Percentiles rank a stretch among this genome's conserved stretches.
Evolutionary conservation across 371 early-diverging fungal genomes (phyloP).

Genomic region (Conidiobolus incongruus): DNA sequence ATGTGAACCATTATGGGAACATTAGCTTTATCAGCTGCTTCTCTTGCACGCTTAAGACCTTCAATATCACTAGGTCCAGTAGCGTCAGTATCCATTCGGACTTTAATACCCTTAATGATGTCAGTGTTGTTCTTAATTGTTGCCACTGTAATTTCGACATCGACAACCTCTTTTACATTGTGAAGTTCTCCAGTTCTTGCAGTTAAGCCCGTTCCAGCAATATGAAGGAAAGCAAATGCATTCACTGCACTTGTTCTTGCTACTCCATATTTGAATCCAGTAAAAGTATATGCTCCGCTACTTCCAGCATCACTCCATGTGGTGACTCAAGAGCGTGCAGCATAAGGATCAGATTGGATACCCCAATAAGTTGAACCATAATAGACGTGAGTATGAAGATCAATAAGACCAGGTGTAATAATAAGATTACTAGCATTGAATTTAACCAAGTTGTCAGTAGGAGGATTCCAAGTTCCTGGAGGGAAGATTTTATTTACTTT

Average conservation of each 20-base stretch:
- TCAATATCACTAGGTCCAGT: slow-evolving; percentile 5
- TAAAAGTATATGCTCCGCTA: slow-evolving; percentile 8
- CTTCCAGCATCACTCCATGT: slow-evolving; percentile 11
- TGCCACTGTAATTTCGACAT: slow-evolving; percentile 6
- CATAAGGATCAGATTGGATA: slow-evolving; percentile 8
- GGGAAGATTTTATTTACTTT: too few relatives aligned
- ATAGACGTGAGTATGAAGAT: slow-evolving; percentile 9
- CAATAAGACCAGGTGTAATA: slow-evolving; percentile 10
- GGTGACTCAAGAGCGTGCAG: slow-evolving; percentile 8
- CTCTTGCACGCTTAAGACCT: slow-evolving; percentile 7
- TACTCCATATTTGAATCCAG: slow-evolving; percentile 6
- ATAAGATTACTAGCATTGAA: too few relatives aligned
- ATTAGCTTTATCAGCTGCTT: slow-evolving; percentile 6
- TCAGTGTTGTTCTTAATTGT: slow-evolving; percentile 6
- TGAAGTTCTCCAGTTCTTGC: slow-evolving; percentile 7
- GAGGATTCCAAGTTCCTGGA: too few relatives aligned
- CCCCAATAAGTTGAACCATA: slow-evolving; percentile 11
- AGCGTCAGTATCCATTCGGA: slow-evolving; percentile 8
- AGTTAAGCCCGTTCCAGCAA: slow-evolving; percentile 6
- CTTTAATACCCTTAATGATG: slow-evolving; percentile 10
- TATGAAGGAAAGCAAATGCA: slow-evolving; percentile 6
- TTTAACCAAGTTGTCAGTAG: too few relatives aligned
- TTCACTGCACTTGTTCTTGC: slow-evolving; percentile 5
- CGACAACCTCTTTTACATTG: slow-evolving; percentile 4
- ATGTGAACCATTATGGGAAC: slow-evolving; percentile 10